These are phyloP conservation scores for Plasmodium berghei DNA, from an alignment of 169 alveolate genomes.

Conservation along the genomic window DNA sequence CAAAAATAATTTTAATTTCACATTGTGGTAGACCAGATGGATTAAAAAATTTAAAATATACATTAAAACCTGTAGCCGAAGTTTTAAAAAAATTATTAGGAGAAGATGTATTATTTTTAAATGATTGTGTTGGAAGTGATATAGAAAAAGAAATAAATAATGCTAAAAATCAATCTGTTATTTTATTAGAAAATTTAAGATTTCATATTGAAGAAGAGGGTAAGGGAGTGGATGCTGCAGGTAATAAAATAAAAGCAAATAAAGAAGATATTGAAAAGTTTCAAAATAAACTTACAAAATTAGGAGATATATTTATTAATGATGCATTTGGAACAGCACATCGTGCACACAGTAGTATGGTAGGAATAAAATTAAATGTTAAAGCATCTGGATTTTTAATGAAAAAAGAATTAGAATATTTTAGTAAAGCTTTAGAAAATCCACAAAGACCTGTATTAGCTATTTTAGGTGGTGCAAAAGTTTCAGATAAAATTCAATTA, in stretches of 20 bases:
- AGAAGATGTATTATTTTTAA: slow-evolving; percentile 91
- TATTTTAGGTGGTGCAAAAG: slow-evolving; percentile 99
- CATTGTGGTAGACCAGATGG: slow-evolving; percentile 99
- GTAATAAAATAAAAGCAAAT: slow-evolving; percentile 92
- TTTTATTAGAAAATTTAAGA: slow-evolving; percentile 96
- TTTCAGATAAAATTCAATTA: slow-evolving; percentile 96
- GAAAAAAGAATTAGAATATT: slow-evolving; percentile 96
- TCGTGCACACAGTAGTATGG: slow-evolving; percentile 98
- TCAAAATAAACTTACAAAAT: slow-evolving; percentile 92
- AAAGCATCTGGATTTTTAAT: slow-evolving; percentile 96
- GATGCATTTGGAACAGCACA: slow-evolving; percentile 99
- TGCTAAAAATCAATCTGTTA: slow-evolving; percentile 91
- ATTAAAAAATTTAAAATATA: slow-evolving; percentile 87
- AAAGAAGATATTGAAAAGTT: slow-evolving; percentile 89
- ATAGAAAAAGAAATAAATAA: slow-evolving; percentile 90
- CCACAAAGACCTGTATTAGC: slow-evolving; percentile 96
- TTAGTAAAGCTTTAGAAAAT: slow-evolving; percentile 94
- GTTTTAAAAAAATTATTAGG: slow-evolving; percentile 90
- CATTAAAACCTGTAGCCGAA: slow-evolving; percentile 94
- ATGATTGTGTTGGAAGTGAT: slow-evolving; percentile 96
- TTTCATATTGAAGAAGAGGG: slow-evolving; percentile 99
- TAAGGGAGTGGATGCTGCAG: slow-evolving; percentile 93
- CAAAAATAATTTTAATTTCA: slow-evolving; percentile 93
- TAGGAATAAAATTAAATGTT: slow-evolving; percentile 91
- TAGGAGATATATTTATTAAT: slow-evolving; percentile 96